Base-by-base conservation (phyloP, 176 grass and related monocot genomes). In the Cocos nucifera region DNA sequence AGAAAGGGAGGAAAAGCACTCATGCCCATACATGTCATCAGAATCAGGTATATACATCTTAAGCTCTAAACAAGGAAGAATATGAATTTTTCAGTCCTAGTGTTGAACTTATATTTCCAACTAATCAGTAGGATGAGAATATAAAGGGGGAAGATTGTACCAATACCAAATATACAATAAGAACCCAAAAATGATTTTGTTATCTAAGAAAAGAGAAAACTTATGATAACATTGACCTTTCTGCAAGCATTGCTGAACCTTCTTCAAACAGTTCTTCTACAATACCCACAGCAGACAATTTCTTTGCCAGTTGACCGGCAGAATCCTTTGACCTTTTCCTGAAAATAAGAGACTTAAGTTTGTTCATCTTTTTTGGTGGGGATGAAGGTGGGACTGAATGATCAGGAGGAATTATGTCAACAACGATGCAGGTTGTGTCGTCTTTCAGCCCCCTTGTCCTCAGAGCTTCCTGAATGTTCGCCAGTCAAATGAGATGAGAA, bases 241-340 rank as follows among this genome's bases (percentile, higher is more conserved):
- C 86, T 63, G 80, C 78, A 53, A 95, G 80, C 80, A 95, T 95
- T 15, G 91, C 91, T 24, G 91, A 95, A 78, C 91, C 91, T 78
- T 95, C 91, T 84, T 95, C 91, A 57, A 90, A 95, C 66, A 95
- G 39, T 76, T 95, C 91, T 74, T 90, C 86, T 17, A 95, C 68
- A 2, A 87, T 65, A 65, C 78, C 83, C n/a, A 52, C 68, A 39
- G 67, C 58, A 66, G 80, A 87, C 58, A 86, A 71, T 67, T 95
- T 88, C 64, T 89, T 95, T 72, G 68, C 71, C 48, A 95, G 74
- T 68, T 95, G 89, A 65, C 73, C 82, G 58, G 64, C 61, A 70
- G 77, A 56, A 49, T 79, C 86, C 57, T 90, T 90, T 53, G 44
- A 54, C 73, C 66, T 95, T 59, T 85, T 90, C 72, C 83, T 83